Conservation (phyloP, 2,329 filamentous ascomycete species). For the Penicillium sp. region DNA sequence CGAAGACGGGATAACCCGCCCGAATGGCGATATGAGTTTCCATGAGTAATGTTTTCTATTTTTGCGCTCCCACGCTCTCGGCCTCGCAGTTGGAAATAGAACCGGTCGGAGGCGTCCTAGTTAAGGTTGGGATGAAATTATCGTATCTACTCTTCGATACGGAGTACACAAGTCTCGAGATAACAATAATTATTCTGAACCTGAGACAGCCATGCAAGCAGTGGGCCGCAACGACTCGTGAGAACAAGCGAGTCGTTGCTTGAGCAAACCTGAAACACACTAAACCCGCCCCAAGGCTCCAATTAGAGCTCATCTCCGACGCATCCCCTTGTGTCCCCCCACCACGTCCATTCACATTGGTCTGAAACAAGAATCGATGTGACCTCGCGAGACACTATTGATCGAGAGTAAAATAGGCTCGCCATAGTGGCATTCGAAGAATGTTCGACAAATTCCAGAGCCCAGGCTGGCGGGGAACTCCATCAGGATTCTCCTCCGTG, state of each 20-base stretch:
- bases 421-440: constrained; percentile 11
- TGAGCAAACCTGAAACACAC: constrained; percentile 29
- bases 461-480: constrained; percentile 11
- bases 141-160: neutral
- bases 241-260: neutral
- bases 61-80: neutral
- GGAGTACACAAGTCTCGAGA: neutral
- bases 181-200: neutral
- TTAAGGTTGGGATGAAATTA: neutral
- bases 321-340: constrained; percentile 5
- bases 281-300: constrained; percentile 19
- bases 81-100: neutral
- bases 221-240: neutral
- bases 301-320: constrained; percentile 20
- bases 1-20: neutral
- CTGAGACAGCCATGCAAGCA: neutral
- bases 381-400: constrained; percentile 10
- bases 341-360: neutral
- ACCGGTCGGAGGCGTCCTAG: neutral
- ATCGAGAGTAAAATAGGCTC: constrained; percentile 17
- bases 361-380: constrained; percentile 5
- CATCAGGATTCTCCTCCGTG: neutral
- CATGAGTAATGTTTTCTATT: neutral
- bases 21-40: neutral
- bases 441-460: constrained; percentile 8